phyloP scores from a whole-genome alignment of 176 grass and related monocot genomes.

The Neostapfia colusana region DNA sequence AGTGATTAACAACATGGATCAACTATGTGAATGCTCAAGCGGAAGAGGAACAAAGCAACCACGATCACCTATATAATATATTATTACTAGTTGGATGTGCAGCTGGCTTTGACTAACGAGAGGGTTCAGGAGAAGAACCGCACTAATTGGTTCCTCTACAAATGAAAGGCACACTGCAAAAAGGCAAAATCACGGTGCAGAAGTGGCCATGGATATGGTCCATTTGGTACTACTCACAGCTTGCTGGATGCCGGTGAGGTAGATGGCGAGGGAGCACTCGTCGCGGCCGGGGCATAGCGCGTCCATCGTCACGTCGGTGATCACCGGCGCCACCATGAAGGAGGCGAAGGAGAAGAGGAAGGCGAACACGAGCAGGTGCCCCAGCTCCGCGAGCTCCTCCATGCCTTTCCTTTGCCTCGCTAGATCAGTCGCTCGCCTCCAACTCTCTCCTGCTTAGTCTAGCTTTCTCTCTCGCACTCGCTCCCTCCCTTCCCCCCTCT shows the following conservation, averaged over 20 bases:
- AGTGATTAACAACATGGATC: not conserved
- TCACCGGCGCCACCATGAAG: constrained; percentile 55
- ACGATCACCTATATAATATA: not conserved
- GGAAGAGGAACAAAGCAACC: not conserved
- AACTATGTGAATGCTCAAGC: not conserved
- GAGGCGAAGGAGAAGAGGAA: constrained; percentile 60
- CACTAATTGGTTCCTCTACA: not conserved
- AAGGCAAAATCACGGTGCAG: not conserved
- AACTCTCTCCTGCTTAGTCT: not conserved
- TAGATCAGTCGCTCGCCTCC: too few species aligned
- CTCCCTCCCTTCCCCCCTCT: not conserved
- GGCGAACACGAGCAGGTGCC: constrained; percentile 62
- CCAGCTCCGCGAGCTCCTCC: constrained; percentile 37
- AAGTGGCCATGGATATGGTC: not conserved
- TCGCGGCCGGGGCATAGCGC: constrained; percentile 62
- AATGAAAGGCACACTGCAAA: not conserved
- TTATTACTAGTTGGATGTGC: not conserved
- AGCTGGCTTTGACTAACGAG: not conserved
- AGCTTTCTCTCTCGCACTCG: not conserved
- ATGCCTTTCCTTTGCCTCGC: not conserved
- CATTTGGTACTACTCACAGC: constrained; percentile 39
- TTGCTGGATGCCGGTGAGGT: constrained; percentile 63
- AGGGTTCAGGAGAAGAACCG: not conserved
- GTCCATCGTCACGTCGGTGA: constrained; percentile 70
- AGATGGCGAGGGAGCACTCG: constrained; percentile 73